These are phyloP conservation scores for Malassezia psittaci DNA, from an alignment of 1,284 basidiomycete genomes.

Conservation along the genomic window DNA sequence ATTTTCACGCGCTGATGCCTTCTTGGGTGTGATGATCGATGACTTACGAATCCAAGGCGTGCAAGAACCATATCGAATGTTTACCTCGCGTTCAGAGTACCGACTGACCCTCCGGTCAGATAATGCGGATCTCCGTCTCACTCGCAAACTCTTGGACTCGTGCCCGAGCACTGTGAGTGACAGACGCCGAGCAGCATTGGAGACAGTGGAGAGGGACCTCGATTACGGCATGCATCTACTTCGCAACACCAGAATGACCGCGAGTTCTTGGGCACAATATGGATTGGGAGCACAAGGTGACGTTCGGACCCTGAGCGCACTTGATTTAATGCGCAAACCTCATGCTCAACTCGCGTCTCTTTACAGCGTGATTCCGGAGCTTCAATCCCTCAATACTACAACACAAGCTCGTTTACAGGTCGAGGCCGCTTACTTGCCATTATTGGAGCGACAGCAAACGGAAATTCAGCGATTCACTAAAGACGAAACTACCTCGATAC, in stretches of 20 bases:
- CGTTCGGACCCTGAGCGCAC: conserved; percentile 55
- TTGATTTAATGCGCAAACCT: conserved; percentile 63
- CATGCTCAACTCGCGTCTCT: conserved; percentile 54
- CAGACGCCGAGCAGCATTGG: conserved; percentile 52
- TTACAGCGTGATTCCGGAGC: conserved; percentile 54
- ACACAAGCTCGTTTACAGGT: conserved; percentile 60
- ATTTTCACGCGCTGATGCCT: conserved; percentile 70
- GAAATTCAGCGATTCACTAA: conserved; percentile 66
- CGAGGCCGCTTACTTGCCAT: conserved; percentile 52
- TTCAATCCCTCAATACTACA: conserved; percentile 54
- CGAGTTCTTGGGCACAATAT: conserved; percentile 41
- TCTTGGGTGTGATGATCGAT: conserved; percentile 78
- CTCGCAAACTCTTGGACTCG: conserved; percentile 52
- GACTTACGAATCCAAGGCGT: conserved; percentile 76
- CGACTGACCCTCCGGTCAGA: conserved; percentile 74
- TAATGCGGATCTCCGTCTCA: conserved; percentile 73
- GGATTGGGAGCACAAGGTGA: conserved; percentile 45
- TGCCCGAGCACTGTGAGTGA: conserved; percentile 58
- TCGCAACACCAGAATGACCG: conserved; percentile 44
- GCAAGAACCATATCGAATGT: conserved; percentile 87
- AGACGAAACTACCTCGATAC: conserved; percentile 64
- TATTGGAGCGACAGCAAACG: conserved; percentile 61
- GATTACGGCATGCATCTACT: conserved; percentile 54
- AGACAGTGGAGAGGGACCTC: conserved; percentile 53
- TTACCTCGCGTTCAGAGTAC: conserved; percentile 79